phyloP scores from a whole-genome alignment of 345 rosid species.

The Heritiera littoralis region DNA sequence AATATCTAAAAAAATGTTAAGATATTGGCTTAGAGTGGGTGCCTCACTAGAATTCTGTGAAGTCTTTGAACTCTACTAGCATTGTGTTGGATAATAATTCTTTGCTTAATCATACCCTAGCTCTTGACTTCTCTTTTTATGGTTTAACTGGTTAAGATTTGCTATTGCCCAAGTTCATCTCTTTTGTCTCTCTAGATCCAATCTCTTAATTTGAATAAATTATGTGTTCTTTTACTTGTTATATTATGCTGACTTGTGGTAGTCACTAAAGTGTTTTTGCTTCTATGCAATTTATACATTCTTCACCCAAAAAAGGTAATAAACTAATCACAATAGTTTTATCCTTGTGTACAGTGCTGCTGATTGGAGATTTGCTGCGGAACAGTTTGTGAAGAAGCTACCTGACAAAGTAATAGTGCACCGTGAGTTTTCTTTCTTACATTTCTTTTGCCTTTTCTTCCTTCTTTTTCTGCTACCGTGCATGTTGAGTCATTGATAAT shows the following conservation, averaged over 20 bases:
- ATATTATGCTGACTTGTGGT: not conserved
- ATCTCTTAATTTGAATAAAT: not conserved
- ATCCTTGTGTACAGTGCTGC: constrained; percentile 52
- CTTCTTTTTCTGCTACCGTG: not conserved
- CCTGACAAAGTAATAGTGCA: constrained; percentile 85
- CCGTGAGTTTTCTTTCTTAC: constrained; percentile 50
- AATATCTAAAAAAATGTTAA: too few species aligned
- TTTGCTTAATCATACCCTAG: too few species aligned
- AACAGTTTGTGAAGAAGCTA: constrained; percentile 78
- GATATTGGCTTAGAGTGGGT: too few species aligned
- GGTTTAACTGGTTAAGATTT: not conserved
- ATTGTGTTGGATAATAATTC: too few species aligned
- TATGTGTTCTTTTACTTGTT: not conserved
- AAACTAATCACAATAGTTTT: not conserved
- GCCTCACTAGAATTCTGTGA: too few species aligned
- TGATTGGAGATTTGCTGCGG: constrained; percentile 92
- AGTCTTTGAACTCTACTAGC: too few species aligned
- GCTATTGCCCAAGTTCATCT: not conserved
- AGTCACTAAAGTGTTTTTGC: not conserved
- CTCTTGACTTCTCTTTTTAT: too few species aligned
- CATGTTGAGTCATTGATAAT: constrained; percentile 3
- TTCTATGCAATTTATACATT: constrained; percentile 1
- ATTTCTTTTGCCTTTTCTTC: not conserved
- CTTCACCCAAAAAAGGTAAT: not conserved
- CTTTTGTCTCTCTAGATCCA: not conserved